Evolutionary conservation across 2,329 filamentous ascomycete species (phyloP).

Genomic region (Leptographium flavum): DNA sequence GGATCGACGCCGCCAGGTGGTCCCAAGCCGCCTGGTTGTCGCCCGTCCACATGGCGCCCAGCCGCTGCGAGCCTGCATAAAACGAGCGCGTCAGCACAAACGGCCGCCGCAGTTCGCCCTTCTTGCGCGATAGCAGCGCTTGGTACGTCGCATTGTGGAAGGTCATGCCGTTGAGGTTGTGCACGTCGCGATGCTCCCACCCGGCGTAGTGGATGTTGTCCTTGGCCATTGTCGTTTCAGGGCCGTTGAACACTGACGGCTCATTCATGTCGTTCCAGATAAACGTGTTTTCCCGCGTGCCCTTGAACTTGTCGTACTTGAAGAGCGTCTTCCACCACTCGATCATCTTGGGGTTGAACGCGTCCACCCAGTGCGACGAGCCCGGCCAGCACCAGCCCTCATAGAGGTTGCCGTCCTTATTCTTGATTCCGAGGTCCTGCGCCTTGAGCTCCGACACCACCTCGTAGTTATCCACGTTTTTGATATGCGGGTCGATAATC

Average conservation of each 20-base stretch:
- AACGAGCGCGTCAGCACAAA: conserved; percentile 91
- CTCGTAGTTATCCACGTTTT: conserved; percentile 67
- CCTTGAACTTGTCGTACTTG: conserved; percentile 77
- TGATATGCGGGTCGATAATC: conserved; percentile 96
- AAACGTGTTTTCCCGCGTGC: conserved; percentile 73
- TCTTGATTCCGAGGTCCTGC: conserved; percentile 70
- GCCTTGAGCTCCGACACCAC: conserved; percentile 71
- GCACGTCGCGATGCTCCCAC: conserved; percentile 95
- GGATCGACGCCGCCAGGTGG: conserved; percentile 75
- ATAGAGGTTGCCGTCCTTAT: conserved; percentile 79
- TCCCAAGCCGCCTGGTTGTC: conserved; percentile 93
- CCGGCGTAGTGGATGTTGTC: conserved; percentile 84
- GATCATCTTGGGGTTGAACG: conserved; percentile 82
- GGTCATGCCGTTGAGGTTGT: conserved; percentile 91
- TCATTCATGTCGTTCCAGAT: conserved; percentile 99
- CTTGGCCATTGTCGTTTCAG: conserved; percentile 97
- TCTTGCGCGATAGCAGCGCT: conserved; percentile 70
- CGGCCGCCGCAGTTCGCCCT: conserved; percentile 70
- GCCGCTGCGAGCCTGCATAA: conserved; percentile 77
- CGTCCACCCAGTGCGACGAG: conserved; percentile 90
- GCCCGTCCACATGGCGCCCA: conserved; percentile 96
- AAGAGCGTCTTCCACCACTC: conserved; percentile 88
- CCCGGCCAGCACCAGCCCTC: conserved; percentile 99
- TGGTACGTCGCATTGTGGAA: conserved; percentile 90
- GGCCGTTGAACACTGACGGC: conserved; percentile 95